A percentile compares a stretch with the other conserved stretches of the same genome.
Conservation (phyloP, 2,329 filamentous ascomycete genomes). For the Ciborinia camelliae region DNA sequence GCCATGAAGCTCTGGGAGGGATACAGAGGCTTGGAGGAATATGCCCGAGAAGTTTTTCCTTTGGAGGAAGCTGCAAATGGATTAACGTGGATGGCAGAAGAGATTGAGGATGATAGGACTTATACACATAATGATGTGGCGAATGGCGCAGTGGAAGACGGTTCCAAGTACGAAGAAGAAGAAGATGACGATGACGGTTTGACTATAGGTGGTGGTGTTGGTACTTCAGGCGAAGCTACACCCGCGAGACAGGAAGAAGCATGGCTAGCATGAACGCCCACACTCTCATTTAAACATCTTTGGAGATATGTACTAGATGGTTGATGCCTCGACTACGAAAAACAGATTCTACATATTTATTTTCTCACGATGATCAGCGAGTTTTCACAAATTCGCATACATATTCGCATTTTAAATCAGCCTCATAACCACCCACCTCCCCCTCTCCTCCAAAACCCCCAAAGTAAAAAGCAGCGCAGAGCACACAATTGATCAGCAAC, state of each 20-base stretch:
- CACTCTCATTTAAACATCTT: not conserved
- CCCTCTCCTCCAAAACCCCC: too few relatives aligned
- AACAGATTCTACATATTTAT: not conserved
- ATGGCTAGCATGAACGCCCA: slow-evolving; percentile 34
- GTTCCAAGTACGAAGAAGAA: slow-evolving; percentile 37
- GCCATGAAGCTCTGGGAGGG: slow-evolving; percentile 88
- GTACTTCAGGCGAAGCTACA: slow-evolving; percentile 28
- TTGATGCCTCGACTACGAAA: not conserved
- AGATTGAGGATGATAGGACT: slow-evolving; percentile 38
- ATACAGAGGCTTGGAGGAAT: slow-evolving; percentile 86
- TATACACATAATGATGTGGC: slow-evolving; percentile 24
- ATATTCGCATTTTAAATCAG: not conserved
- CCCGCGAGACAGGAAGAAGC: slow-evolving; percentile 36
- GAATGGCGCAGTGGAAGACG: slow-evolving; percentile 34
- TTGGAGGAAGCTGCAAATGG: slow-evolving; percentile 94
- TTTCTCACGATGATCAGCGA: not conserved
- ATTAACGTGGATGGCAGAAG: slow-evolving; percentile 80
- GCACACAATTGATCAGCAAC: not conserved
- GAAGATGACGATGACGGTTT: slow-evolving; percentile 49
- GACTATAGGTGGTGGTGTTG: slow-evolving; percentile 31
- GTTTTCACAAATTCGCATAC: not conserved
- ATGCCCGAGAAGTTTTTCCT: slow-evolving; percentile 89
- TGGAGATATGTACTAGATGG: not conserved
- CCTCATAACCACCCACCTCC: not conserved
- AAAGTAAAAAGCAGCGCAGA: not conserved